phyloP scores from a whole-genome alignment of 202 grass and related monocot species.

The Carex arenaria region DNA sequence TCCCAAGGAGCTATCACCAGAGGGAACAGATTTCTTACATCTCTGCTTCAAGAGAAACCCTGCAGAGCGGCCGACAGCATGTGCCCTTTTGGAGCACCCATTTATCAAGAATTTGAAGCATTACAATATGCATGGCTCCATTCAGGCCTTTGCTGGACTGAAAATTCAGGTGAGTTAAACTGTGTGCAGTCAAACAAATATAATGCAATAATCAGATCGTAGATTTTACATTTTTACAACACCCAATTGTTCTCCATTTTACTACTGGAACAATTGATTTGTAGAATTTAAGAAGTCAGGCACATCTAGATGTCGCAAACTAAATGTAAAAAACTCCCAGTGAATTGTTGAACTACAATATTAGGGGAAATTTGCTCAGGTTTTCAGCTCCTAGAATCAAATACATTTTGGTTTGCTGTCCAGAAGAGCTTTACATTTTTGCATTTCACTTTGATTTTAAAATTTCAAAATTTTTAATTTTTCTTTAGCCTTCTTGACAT shows the following conservation, averaged over 20 bases:
- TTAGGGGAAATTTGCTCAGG: neutral
- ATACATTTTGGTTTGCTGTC: neutral
- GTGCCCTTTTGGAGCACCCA: slow-evolving; percentile 60
- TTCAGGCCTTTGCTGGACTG: slow-evolving; percentile 39
- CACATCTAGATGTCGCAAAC: neutral
- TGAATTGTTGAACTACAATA: neutral
- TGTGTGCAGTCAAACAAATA: neutral
- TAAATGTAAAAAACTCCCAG: neutral
- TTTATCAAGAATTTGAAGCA: slow-evolving; percentile 63
- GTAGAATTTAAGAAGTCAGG: neutral
- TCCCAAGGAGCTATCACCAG: slow-evolving; percentile 58
- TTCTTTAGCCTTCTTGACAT: too few relatives aligned
- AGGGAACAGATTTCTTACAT: slow-evolving; percentile 86
- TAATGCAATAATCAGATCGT: neutral
- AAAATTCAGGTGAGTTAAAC: slow-evolving; percentile 39
- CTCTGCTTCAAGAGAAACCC: slow-evolving; percentile 87
- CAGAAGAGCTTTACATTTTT: too few relatives aligned
- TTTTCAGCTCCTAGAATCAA: neutral
- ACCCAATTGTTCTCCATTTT: too few relatives aligned
- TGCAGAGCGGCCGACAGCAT: slow-evolving; percentile 62
- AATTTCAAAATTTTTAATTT: too few relatives aligned
- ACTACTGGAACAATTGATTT: neutral
- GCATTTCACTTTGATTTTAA: too few relatives aligned
- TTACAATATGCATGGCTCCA: slow-evolving; percentile 37
- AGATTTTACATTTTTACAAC: neutral